phyloP scores from a whole-genome alignment of 1,284 basidiomycete genomes.

The Heterobasidion occidentale region DNA sequence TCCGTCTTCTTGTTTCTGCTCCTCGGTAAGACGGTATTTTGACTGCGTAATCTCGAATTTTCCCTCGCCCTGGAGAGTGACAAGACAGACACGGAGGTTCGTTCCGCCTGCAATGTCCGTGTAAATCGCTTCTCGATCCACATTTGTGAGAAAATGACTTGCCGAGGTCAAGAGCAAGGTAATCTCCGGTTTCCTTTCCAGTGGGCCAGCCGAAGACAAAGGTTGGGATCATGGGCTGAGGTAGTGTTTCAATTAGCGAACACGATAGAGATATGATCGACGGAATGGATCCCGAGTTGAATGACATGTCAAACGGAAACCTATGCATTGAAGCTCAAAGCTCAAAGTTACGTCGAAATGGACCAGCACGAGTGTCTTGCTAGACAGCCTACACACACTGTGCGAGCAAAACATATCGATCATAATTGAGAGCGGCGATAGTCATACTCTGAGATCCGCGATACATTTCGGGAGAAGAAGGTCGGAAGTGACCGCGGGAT shows the following conservation, averaged over 20 bases:
- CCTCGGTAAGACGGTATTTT: constrained; percentile 95
- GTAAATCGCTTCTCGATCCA: background rate
- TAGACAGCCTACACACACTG: no score
- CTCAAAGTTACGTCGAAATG: no score
- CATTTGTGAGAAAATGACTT: constrained; percentile 17
- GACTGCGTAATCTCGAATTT: constrained; percentile 98
- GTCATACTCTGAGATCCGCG: no score
- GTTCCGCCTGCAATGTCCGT: constrained; percentile 61
- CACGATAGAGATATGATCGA: background rate
- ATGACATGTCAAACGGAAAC: background rate
- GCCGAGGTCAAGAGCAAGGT: constrained; percentile 92
- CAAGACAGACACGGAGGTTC: constrained; percentile 96
- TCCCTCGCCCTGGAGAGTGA: constrained; percentile 84
- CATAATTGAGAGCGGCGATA: no score
- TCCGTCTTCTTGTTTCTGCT: constrained; percentile 98
- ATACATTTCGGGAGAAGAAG: background rate
- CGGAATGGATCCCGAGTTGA: background rate
- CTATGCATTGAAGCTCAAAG: no score
- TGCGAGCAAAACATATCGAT: no score
- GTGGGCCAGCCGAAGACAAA: constrained; percentile 97
- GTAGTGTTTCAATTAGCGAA: constrained; percentile 8
- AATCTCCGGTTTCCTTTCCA: constrained; percentile 86
- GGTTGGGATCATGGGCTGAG: constrained; percentile 89
- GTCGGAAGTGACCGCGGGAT: background rate
- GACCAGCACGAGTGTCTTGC: no score